Conservation (phyloP, 2,329 filamentous ascomycete genomes). For the Colletotrichum scovillei region DNA sequence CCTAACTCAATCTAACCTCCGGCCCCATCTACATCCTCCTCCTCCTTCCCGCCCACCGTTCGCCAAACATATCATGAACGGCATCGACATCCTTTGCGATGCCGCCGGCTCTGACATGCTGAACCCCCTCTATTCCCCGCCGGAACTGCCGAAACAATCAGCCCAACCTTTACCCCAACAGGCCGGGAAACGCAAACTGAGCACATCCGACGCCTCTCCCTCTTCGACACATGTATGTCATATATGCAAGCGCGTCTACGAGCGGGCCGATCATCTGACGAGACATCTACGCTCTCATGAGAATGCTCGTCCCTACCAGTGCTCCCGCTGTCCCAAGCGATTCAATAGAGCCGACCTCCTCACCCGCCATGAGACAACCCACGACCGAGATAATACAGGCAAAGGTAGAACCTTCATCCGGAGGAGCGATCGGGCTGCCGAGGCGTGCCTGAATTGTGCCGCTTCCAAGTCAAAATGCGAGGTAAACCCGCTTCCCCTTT, state of each 20-base stretch:
- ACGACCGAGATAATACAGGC: conserved; percentile 32
- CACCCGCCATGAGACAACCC: conserved; percentile 32
- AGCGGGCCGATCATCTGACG: conserved; percentile 33
- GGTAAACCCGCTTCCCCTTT: not conserved
- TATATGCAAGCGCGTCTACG: conserved; percentile 30
- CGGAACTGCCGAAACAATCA: conserved; percentile 20
- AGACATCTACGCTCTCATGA: conserved; percentile 31
- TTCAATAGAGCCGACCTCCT: conserved; percentile 34
- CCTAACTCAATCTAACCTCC: conserved; percentile 5
- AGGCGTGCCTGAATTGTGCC: conserved; percentile 31
- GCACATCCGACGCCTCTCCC: conserved; percentile 20
- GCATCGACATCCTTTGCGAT: conserved; percentile 31
- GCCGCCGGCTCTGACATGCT: conserved; percentile 34
- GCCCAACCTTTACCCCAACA: conserved; percentile 19
- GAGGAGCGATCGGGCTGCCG: conserved; percentile 31
- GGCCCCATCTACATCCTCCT: not conserved
- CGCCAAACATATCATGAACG: conserved; percentile 24
- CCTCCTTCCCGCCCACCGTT: not conserved
- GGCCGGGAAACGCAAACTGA: conserved; percentile 28
- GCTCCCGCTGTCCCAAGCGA: conserved; percentile 29
- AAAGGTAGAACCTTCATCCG: conserved; percentile 31
- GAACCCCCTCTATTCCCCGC: conserved; percentile 19
- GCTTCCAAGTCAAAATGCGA: conserved; percentile 35
- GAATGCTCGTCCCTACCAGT: conserved; percentile 31
- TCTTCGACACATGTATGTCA: conserved; percentile 28